Evolutionary conservation across 2,329 filamentous ascomycete species (phyloP).

Genomic region (Epichloe bromicola): DNA sequence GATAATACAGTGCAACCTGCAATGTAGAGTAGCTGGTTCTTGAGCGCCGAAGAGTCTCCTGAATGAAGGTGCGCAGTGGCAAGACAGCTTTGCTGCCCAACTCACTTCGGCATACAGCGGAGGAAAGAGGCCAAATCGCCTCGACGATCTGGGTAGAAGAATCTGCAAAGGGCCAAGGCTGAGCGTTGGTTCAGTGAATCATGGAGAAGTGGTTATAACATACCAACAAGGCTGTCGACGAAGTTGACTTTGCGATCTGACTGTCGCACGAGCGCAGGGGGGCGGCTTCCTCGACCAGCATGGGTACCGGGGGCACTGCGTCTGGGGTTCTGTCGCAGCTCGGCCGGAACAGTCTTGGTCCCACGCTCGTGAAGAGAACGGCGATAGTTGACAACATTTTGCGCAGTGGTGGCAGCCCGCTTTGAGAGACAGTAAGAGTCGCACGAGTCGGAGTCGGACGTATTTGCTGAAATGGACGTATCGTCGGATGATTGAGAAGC

Average conservation of each 20-base stretch:
- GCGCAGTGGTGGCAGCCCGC: slow-evolving; percentile 10
- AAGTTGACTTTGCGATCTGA: slow-evolving; percentile 88
- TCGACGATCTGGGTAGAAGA: slow-evolving; percentile 95
- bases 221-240: slow-evolving; percentile 95
- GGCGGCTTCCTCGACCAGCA: slow-evolving; percentile 48
- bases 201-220: slow-evolving; percentile 33
- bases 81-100: slow-evolving; percentile 64
- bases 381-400: slow-evolving; percentile 13
- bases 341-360: slow-evolving; percentile 37
- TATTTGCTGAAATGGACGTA: slow-evolving; percentile 48
- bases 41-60: slow-evolving; percentile 89
- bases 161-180: slow-evolving; percentile 45
- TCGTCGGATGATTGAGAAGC: slow-evolving; percentile 59
- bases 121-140: slow-evolving; percentile 90
- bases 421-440: slow-evolving; percentile 28
- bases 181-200: slow-evolving; percentile 15
- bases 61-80: slow-evolving; percentile 88
- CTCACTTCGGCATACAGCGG: slow-evolving; percentile 62
- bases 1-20: slow-evolving; percentile 91
- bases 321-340: slow-evolving; percentile 52
- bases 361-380: slow-evolving; percentile 16
- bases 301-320: slow-evolving; percentile 40
- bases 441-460: slow-evolving; percentile 40
- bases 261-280: slow-evolving; percentile 67
- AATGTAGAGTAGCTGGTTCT: slow-evolving; percentile 95